A percentile compares a stretch with the other conserved stretches of the same genome.
Conservation (phyloP, 148 eudicot genomes). For the Persicaria maculosa region DNA sequence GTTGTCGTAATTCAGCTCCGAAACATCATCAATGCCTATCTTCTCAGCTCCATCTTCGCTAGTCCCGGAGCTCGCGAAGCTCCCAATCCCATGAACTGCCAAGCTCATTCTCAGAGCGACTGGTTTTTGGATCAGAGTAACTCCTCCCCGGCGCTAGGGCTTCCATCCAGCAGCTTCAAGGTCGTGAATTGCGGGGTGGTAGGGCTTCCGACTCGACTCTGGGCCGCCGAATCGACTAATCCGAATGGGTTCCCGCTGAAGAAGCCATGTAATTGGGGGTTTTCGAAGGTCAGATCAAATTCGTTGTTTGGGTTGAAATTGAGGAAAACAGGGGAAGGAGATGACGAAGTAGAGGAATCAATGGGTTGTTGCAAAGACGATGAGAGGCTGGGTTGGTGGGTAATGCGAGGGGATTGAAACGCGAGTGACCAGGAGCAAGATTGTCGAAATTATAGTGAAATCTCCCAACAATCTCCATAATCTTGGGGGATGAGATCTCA, state of each 20-base stretch:
- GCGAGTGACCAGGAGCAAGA: no score
- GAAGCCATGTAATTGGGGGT: background rate
- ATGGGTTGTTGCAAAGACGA: no score
- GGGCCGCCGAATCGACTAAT: slow-evolving; percentile 21
- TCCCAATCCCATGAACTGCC: slow-evolving; percentile 9
- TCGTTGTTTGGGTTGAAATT: slow-evolving; percentile 32
- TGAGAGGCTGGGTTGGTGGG: no score
- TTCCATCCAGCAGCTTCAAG: slow-evolving; percentile 33
- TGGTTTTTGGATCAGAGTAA: slow-evolving; percentile 37
- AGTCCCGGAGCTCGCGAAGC: slow-evolving; percentile 7
- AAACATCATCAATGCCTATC: slow-evolving; percentile 22
- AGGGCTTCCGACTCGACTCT: slow-evolving; percentile 17
- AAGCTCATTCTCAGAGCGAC: slow-evolving; percentile 3
- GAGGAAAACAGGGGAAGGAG: background rate
- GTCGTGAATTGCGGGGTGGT: slow-evolving; percentile 11
- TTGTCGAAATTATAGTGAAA: no score
- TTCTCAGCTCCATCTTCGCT: slow-evolving; percentile 17
- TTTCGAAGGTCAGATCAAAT: slow-evolving; percentile 33
- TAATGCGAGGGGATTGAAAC: no score
- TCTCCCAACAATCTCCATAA: no score
- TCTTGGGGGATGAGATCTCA: no score
- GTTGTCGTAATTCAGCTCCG: slow-evolving; percentile 29
- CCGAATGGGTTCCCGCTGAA: slow-evolving; percentile 12
- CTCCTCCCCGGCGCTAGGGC: slow-evolving; percentile 23
- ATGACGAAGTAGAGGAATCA: background rate